Percentiles rank a stretch among this genome's conserved stretches.
phyloP scores from a whole-genome alignment of 345 rosid species.

The Zanthoxylum bungeanum region DNA sequence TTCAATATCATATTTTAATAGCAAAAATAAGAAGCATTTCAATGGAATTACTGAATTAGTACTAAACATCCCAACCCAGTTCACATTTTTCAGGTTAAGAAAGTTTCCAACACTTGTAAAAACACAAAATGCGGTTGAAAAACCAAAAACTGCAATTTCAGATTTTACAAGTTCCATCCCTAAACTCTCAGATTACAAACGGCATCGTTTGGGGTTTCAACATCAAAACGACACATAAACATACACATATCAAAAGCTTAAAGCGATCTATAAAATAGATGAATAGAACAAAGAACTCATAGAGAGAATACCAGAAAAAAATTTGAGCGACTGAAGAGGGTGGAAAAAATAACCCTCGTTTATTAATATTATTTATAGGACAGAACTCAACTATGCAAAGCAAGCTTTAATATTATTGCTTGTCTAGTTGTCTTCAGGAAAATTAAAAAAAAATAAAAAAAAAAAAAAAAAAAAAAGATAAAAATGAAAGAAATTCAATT shows the following conservation, averaged over 20 bases:
- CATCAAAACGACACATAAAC: neutral
- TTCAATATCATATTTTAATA: neutral
- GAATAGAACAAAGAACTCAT: neutral
- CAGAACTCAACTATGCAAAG: too few relatives aligned
- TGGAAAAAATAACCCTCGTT: neutral
- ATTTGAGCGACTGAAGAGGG: neutral
- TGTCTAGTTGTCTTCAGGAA: neutral
- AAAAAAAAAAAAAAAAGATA: too few relatives aligned
- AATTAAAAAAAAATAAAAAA: neutral
- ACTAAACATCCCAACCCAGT: neutral
- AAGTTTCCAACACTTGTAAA: neutral
- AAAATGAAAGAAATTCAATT: neutral
- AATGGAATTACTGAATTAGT: neutral
- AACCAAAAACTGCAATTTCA: neutral
- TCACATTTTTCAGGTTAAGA: neutral
- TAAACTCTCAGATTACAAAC: neutral
- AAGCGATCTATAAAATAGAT: neutral
- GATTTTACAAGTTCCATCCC: neutral
- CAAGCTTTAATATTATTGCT: neutral
- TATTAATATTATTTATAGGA: neutral
- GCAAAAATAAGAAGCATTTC: neutral
- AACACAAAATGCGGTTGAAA: too few relatives aligned
- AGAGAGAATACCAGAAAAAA: too few relatives aligned
- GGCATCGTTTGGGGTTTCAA: neutral
- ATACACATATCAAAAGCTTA: neutral